Conservation (phyloP, 2,329 filamentous ascomycete species). For the Aspergillus texensis region DNA sequence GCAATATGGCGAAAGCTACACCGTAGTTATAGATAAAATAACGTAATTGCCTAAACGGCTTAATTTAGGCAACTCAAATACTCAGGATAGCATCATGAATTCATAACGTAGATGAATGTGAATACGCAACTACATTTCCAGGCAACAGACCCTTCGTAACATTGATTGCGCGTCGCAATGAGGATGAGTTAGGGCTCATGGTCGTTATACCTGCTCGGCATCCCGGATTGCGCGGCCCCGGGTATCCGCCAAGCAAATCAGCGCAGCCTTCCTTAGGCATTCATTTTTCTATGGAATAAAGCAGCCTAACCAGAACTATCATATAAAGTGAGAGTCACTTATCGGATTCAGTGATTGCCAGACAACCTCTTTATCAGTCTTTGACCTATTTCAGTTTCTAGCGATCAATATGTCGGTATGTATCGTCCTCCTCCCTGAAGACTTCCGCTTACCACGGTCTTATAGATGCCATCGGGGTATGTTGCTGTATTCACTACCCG, state of each 20-base stretch:
- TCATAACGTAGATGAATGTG: background rate
- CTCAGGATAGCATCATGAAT: background rate
- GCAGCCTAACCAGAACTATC: background rate
- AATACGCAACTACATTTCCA: background rate
- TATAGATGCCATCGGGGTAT: conserved; percentile 7
- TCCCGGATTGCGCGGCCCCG: background rate
- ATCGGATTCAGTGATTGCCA: background rate
- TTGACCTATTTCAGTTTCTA: background rate
- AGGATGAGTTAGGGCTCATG: background rate
- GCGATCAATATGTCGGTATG: background rate
- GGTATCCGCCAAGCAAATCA: background rate
- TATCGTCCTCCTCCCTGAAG: background rate
- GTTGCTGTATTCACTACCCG: background rate
- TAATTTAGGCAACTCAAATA: background rate
- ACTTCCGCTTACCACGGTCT: background rate
- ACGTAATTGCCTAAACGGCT: background rate
- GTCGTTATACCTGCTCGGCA: background rate
- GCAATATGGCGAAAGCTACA: background rate
- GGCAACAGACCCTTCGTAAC: background rate
- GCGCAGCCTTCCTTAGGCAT: background rate
- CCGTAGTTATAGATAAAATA: background rate
- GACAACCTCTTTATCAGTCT: background rate
- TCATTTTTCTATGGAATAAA: background rate
- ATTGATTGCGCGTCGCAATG: background rate
- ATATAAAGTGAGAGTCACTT: background rate